A percentile compares a stretch with the other conserved stretches of the same genome.
Conservation (phyloP, 345 rosid genomes). For the Lepidium didymum region DNA sequence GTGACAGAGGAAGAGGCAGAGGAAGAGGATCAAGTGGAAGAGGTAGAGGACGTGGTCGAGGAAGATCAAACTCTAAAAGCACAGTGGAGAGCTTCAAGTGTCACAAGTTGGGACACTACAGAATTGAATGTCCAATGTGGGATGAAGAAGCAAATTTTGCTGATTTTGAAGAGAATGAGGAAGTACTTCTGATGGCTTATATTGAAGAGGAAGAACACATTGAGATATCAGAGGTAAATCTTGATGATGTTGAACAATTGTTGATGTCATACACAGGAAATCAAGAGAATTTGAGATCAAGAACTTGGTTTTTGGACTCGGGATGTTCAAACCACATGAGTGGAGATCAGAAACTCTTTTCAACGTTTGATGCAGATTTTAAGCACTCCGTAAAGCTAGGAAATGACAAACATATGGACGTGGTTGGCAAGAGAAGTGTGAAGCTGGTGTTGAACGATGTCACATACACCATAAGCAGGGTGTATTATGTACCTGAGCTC, state of each 20-base stretch:
- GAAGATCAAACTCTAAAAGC: neutral
- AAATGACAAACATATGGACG: neutral
- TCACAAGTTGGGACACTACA: too few species aligned
- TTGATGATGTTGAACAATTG: neutral
- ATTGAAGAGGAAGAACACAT: too few species aligned
- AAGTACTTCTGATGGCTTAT: neutral
- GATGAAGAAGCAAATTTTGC: too few species aligned
- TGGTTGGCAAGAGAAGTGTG: neutral
- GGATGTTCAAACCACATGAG: neutral
- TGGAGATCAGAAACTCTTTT: neutral
- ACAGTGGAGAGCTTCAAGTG: neutral
- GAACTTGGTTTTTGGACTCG: neutral
- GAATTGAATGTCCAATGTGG: too few species aligned
- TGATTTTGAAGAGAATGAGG: neutral
- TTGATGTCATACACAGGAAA: neutral
- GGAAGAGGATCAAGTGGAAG: too few species aligned
- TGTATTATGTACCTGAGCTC: neutral
- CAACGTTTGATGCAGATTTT: neutral
- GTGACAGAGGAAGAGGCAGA: neutral
- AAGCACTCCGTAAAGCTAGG: neutral
- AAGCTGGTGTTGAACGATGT: neutral
- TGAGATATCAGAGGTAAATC: neutral
- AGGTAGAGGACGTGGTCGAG: neutral
- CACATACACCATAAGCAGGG: neutral
- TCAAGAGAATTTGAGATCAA: neutral